Percentiles rank a stretch among this genome's conserved stretches.
These are phyloP conservation scores for Ogataea glucozyma DNA, from an alignment of 805 yeast genomes.

Conservation along the genomic window DNA sequence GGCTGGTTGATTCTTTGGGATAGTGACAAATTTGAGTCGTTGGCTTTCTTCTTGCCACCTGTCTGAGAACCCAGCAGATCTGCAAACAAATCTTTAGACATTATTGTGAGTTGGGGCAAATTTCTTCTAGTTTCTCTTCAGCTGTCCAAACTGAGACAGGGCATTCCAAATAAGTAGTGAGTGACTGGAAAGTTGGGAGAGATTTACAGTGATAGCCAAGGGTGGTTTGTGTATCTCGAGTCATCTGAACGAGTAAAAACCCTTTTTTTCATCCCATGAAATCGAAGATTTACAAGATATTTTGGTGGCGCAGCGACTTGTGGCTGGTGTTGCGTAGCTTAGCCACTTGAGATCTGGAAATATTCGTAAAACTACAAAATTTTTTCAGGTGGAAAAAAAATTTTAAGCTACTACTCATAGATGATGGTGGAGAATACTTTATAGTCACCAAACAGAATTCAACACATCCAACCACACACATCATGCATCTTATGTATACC, in stretches of 20 bases:
- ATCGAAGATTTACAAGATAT: neutral
- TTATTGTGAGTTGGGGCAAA: constrained; percentile 4
- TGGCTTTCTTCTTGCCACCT: constrained; percentile 30
- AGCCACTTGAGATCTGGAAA: too few relatives aligned
- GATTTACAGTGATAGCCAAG: too few relatives aligned
- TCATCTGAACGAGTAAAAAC: too few relatives aligned
- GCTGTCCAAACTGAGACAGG: neutral
- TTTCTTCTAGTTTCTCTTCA: neutral
- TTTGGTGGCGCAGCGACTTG: neutral
- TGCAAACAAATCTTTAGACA: constrained; percentile 45
- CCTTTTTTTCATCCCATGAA: neutral
- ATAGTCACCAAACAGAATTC: too few relatives aligned
- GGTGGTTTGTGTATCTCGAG: too few relatives aligned
- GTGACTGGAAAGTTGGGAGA: too few relatives aligned
- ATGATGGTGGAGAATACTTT: too few relatives aligned
- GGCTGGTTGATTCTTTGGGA: constrained; percentile 37
- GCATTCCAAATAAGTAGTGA: neutral
- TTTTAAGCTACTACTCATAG: constrained; percentile 1
- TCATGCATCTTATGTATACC: constrained; percentile 99
- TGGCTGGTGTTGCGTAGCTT: constrained; percentile 6
- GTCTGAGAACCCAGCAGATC: constrained; percentile 36
- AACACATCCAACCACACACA: neutral
- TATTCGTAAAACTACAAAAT: too few relatives aligned
- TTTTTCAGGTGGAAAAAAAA: neutral
- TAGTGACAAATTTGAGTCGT: constrained; percentile 32